These are phyloP conservation scores for Carex kokanica DNA, from an alignment of 176 grass and related monocot species.

Conservation along the genomic window DNA sequence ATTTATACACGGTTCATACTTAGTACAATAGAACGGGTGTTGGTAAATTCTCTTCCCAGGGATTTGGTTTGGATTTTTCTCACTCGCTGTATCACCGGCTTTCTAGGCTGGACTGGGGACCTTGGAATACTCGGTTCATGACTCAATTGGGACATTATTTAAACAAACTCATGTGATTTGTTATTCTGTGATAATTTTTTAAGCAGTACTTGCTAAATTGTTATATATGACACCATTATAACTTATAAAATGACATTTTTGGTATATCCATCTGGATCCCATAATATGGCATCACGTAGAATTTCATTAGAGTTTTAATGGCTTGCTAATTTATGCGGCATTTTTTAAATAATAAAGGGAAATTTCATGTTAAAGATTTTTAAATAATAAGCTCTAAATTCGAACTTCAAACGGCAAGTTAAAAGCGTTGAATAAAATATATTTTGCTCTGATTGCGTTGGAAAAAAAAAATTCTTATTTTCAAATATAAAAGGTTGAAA, in stretches of 20 bases:
- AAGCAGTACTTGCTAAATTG: background rate
- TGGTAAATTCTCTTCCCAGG: background rate
- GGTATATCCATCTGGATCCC: background rate
- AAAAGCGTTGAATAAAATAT: too few species aligned
- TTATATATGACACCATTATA: background rate
- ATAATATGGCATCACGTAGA: background rate
- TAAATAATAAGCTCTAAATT: too few species aligned
- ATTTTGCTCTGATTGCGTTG: too few species aligned
- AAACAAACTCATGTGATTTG: background rate
- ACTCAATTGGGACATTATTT: constrained; percentile 1
- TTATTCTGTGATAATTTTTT: background rate
- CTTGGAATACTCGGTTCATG: background rate
- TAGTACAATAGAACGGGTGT: background rate
- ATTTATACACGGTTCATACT: background rate
- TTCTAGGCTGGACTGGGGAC: constrained; percentile 29
- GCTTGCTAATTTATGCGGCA: background rate
- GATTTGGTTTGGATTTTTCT: constrained; percentile 12
- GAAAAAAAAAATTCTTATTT: too few species aligned
- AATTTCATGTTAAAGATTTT: background rate
- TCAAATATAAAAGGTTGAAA: too few species aligned
- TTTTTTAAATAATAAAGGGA: background rate
- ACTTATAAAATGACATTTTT: background rate
- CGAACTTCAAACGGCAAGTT: too few species aligned
- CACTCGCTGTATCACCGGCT: background rate
- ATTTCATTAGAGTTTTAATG: too few species aligned